These are phyloP conservation scores for Glycine latifolia DNA, from an alignment of 306 rosid genomes.

Conservation along the genomic window DNA sequence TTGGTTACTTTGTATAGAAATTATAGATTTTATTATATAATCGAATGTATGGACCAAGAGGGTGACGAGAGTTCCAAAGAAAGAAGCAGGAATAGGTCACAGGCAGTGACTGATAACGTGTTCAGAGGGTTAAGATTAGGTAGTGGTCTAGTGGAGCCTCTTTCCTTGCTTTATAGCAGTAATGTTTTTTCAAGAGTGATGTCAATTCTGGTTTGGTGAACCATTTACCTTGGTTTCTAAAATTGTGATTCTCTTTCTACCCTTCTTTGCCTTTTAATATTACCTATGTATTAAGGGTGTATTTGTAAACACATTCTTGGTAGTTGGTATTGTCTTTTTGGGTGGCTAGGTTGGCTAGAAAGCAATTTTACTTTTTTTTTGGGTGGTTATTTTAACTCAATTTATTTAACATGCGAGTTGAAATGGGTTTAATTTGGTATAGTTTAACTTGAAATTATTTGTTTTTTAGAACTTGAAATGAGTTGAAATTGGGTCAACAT, in stretches of 20 bases:
- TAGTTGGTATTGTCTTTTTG: too few relatives aligned
- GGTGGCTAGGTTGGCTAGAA: too few relatives aligned
- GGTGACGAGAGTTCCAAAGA: slow-evolving; percentile 41
- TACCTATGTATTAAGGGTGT: too few relatives aligned
- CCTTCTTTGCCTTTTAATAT: too few relatives aligned
- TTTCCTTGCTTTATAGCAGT: background rate
- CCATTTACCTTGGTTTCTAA: too few relatives aligned
- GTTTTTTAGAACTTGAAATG: too few relatives aligned
- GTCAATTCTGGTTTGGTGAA: slow-evolving; percentile 30
- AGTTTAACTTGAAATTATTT: too few relatives aligned
- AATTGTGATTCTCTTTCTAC: too few relatives aligned
- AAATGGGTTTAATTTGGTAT: background rate
- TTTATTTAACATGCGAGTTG: background rate
- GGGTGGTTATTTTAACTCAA: background rate
- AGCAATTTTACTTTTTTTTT: too few relatives aligned
- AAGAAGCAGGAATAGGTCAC: slow-evolving; percentile 3
- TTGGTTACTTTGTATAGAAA: background rate
- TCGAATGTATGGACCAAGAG: slow-evolving; percentile 20
- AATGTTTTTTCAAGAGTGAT: slow-evolving; percentile 10
- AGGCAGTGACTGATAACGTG: slow-evolving; percentile 38
- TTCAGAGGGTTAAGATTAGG: slow-evolving; percentile 30
- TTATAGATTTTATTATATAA: background rate
- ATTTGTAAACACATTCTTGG: too few relatives aligned
- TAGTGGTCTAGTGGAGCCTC: slow-evolving; percentile 31
- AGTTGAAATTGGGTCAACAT: too few relatives aligned